These are phyloP conservation scores for Elsinoe perseae DNA, from an alignment of 2,329 filamentous ascomycete genomes.

Conservation along the genomic window DNA sequence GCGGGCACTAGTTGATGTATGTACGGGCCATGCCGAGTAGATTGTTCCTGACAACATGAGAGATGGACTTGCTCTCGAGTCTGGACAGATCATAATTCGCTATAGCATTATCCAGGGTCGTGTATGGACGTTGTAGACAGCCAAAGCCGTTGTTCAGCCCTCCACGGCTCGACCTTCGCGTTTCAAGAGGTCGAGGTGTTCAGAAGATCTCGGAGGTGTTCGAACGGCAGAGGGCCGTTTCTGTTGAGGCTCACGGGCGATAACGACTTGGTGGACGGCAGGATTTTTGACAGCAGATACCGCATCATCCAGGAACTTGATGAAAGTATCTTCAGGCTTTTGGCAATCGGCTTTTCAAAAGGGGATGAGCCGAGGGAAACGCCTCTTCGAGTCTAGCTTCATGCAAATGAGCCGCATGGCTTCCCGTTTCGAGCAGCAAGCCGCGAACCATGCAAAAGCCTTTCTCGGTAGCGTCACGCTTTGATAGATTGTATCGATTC, in stretches of 20 bases:
- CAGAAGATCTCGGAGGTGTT: background rate
- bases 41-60: background rate
- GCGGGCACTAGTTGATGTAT: background rate
- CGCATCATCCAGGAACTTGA: background rate
- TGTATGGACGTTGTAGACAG: background rate
- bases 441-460: slow-evolving; percentile 3
- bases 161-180: background rate
- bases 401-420: background rate
- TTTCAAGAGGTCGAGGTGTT: background rate
- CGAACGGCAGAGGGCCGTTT: background rate
- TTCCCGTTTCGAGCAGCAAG: background rate
- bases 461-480: slow-evolving; percentile 2
- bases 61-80: background rate
- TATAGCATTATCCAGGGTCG: background rate
- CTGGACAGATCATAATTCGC: background rate
- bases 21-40: background rate
- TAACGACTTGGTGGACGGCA: slow-evolving; percentile 5
- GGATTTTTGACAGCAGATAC: slow-evolving; percentile 10
- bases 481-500: slow-evolving; percentile 4
- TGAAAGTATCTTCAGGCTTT: background rate
- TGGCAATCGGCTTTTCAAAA: background rate
- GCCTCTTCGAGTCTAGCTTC: background rate
- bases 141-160: background rate
- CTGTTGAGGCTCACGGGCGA: slow-evolving; percentile 7
- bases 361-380: background rate